Percentiles rank a stretch among this genome's conserved stretches.
Conservation (phyloP, 2,329 filamentous ascomycete genomes). For the Fusarium clavum region DNA sequence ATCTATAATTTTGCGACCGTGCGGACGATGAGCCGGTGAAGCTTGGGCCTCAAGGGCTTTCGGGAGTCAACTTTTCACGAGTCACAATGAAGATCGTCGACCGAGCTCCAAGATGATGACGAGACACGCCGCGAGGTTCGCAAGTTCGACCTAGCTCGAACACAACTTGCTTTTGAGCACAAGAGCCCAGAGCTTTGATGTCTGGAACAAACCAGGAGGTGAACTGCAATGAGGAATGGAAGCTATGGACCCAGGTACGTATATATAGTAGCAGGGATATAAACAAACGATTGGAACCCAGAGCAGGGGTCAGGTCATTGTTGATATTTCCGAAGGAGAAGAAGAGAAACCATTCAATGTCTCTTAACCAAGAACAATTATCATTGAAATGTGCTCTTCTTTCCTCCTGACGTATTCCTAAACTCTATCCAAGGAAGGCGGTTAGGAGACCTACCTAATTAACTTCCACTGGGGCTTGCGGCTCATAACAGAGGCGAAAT, state of each 20-base stretch:
- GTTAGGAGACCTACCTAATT: not conserved
- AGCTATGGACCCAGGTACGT: constrained; percentile 33
- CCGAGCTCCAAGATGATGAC: not conserved
- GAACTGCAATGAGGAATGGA: constrained; percentile 10
- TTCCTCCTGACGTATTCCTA: not conserved
- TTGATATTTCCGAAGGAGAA: constrained; percentile 5
- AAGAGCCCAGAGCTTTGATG: constrained; percentile 7
- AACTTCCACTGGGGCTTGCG: constrained; percentile 1
- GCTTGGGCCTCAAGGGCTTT: constrained; percentile 24
- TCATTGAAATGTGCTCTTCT: not conserved
- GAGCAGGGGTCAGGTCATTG: constrained; percentile 13
- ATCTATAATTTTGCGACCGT: constrained; percentile 7
- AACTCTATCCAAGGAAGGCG: not conserved
- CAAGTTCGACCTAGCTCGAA: not conserved
- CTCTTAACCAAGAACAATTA: not conserved
- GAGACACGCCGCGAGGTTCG: not conserved
- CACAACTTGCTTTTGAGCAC: constrained; percentile 5
- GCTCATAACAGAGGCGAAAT: constrained; percentile 28
- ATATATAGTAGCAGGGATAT: constrained; percentile 26
- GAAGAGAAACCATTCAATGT: not conserved
- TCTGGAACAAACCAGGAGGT: constrained; percentile 5
- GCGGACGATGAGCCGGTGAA: constrained; percentile 11
- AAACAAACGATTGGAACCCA: constrained; percentile 20
- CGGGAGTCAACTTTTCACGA: constrained; percentile 14
- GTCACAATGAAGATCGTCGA: not conserved